Evolutionary conservation across 495 filamentous ascomycete genomes (phyloP), one percentile per base, ranked within the genome.

Genomic region (Trichoderma reesei): DNA sequence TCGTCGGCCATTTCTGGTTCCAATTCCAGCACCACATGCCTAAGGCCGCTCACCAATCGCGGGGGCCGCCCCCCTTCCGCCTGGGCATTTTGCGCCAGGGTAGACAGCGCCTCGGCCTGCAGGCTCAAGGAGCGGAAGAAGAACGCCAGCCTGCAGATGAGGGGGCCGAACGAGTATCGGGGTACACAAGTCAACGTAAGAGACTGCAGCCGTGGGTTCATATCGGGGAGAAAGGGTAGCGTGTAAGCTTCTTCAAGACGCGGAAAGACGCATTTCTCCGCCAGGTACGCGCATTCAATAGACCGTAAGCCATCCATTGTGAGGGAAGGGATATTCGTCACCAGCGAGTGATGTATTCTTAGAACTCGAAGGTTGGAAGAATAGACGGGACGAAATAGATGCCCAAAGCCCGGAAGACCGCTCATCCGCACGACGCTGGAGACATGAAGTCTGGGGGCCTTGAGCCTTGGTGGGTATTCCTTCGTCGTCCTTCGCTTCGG

Each of bases 341-440:
- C 76, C 5, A 82, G 69, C 0, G 79, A 82, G 62, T 82, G 79
- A 60, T 82, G 79, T 14, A 78, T 69, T 13, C 78, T 72, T 6
- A 82, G 66, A 9, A 70, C 73, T 31, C 76, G 75, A 16, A 82
- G 68, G 66, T 77, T 78, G 1, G 75, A 72, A 10, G 76, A 78
- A 63, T 75, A 68, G 0, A 79, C 71, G 16, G 79, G 76, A 1
- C 79, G 76, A 59, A 80, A 78, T 34, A 78, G 54, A 59, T 79
- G 74, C 2, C 75, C 68, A 7, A 67, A 62, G n/a, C 74, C 72
- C 14, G 75, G 65, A 6, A 77, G 63, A 20, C 78, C 78, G 10
- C 60, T 61, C 9, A 81, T 16, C 20, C 38, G 65, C 41, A 36
- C 10, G 0, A 18, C 2, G 62, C 38, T 31, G 20, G 41, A 16